Evolutionary conservation across 1,139 yeast species (phyloP).

Genomic region (Pneumocystis canis): DNA sequence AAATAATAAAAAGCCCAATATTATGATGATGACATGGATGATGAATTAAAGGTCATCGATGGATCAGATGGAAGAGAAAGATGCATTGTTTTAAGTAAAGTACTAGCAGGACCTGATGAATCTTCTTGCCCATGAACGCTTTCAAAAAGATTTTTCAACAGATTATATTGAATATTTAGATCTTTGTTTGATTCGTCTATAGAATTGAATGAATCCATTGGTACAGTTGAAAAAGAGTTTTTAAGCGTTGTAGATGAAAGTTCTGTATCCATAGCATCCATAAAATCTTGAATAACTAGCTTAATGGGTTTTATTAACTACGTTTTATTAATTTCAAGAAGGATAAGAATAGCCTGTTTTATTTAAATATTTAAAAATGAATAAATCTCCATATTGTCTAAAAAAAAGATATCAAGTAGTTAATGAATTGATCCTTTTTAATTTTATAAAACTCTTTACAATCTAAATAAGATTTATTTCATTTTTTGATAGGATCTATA

Average conservation of each 20-base stretch:
- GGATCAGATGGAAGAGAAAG: background rate
- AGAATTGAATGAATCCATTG: background rate
- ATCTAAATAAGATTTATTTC: too few relatives aligned
- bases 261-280: conserved; percentile 16
- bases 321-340: too few relatives aligned
- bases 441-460: too few relatives aligned
- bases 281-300: conserved; percentile 14
- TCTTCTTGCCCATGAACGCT: background rate
- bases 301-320: too few relatives aligned
- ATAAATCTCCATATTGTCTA: too few relatives aligned
- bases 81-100: background rate
- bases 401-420: too few relatives aligned
- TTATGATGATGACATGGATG: too few relatives aligned
- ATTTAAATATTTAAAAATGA: too few relatives aligned
- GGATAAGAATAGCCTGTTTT: too few relatives aligned
- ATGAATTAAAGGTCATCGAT: background rate
- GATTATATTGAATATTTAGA: background rate
- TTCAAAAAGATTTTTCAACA: background rate
- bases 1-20: too few relatives aligned
- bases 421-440: too few relatives aligned
- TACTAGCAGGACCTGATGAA: background rate
- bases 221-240: background rate
- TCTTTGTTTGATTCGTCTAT: background rate
- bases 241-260: conserved; percentile 1
- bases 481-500: too few relatives aligned